phyloP scores from a whole-genome alignment of 225 moss, liverwort and hornwort genomes.

The Physcomitrium patens region DNA sequence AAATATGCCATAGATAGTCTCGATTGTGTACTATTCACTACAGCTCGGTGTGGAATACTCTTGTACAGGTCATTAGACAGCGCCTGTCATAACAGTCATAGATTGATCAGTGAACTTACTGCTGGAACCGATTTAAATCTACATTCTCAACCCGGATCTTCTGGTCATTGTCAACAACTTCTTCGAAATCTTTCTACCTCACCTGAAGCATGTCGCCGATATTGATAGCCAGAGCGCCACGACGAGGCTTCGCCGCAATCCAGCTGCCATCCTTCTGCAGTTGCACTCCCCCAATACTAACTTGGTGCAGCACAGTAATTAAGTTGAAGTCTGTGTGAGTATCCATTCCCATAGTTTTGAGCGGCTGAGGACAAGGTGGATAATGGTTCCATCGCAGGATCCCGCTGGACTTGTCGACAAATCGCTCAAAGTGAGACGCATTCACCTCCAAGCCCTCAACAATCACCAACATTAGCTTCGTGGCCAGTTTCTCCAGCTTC shows the following conservation, averaged over 20 bases:
- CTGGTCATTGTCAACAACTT: too few species aligned
- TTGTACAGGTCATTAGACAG: slow-evolving; percentile 35
- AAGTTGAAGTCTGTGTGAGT: slow-evolving; percentile 37
- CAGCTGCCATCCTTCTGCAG: slow-evolving; percentile 33
- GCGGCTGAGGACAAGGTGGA: slow-evolving; percentile 39
- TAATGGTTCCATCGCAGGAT: slow-evolving; percentile 38
- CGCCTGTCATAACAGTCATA: slow-evolving; percentile 17
- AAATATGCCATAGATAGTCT: slow-evolving; percentile 37
- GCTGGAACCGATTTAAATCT: background rate
- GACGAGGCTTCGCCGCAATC: slow-evolving; percentile 34
- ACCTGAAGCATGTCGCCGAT: slow-evolving; percentile 42
- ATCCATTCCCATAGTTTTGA: slow-evolving; percentile 33
- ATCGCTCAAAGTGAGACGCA: slow-evolving; percentile 24
- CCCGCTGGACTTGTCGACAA: slow-evolving; percentile 17
- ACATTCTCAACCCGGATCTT: background rate
- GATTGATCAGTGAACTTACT: background rate
- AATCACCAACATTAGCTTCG: slow-evolving; percentile 30
- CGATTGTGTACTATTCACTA: slow-evolving; percentile 25
- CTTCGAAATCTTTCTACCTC: too few species aligned
- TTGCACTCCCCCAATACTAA: slow-evolving; percentile 37
- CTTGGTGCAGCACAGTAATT: slow-evolving; percentile 38
- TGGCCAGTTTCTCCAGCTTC: slow-evolving; percentile 23
- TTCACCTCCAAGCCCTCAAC: slow-evolving; percentile 31
- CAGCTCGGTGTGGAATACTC: slow-evolving; percentile 40
- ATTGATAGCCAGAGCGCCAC: slow-evolving; percentile 37